phyloP scores from a whole-genome alignment of 176 grass and related monocot genomes.

The Eleusine indica region DNA sequence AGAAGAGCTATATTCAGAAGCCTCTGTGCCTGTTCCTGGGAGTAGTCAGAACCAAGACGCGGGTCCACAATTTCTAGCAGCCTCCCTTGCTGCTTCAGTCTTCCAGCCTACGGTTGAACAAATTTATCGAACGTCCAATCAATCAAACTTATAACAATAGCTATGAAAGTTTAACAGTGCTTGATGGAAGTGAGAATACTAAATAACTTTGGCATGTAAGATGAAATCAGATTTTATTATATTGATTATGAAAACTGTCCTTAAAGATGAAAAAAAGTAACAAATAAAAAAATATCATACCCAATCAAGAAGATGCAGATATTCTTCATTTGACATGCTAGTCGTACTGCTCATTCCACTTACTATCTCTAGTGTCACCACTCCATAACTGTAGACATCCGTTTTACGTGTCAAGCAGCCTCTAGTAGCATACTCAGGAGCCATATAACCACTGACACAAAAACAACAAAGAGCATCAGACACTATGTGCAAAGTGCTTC shows the following conservation, averaged over 20 bases:
- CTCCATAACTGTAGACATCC: constrained; percentile 85
- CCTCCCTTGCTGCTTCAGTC: constrained; percentile 62
- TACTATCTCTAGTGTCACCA: constrained; percentile 74
- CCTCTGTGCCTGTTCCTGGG: constrained; percentile 59
- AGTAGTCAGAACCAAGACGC: constrained; percentile 64
- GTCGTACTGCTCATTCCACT: constrained; percentile 71
- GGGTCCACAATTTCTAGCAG: constrained; percentile 72
- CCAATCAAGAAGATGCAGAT: constrained; percentile 86
- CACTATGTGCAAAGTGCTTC: neutral
- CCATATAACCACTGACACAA: constrained; percentile 86
- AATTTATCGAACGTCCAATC: neutral
- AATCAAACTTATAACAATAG: constrained; percentile 20
- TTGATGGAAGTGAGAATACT: constrained; percentile 10
- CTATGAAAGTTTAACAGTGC: neutral
- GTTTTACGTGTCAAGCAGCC: constrained; percentile 88
- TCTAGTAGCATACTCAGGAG: constrained; percentile 91
- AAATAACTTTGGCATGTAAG: neutral
- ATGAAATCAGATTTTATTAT: neutral
- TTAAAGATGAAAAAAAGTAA: neutral
- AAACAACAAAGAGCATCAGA: constrained; percentile 25
- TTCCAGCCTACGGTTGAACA: constrained; percentile 53
- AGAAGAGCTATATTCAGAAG: constrained; percentile 65
- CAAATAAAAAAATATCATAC: constrained; percentile 44
- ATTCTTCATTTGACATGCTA: constrained; percentile 64
- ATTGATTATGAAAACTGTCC: neutral